Percentiles rank a stretch among this genome's conserved stretches.
phyloP scores from a whole-genome alignment of 495 filamentous ascomycete genomes.

The Podospora comata region DNA sequence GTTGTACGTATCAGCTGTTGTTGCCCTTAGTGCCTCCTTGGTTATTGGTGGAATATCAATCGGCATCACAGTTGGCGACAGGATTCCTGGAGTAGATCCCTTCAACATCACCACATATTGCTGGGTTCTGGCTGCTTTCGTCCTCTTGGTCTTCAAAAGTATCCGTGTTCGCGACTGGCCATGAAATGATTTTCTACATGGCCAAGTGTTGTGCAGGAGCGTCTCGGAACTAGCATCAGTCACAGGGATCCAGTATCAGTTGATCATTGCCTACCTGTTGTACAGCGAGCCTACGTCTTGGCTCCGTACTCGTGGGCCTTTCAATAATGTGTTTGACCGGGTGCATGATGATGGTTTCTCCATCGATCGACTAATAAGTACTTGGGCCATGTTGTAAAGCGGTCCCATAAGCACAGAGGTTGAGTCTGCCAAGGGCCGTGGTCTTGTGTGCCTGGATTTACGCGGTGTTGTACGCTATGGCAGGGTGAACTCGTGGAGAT shows the following conservation, averaged over 20 bases:
- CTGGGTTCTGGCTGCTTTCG: conserved; percentile 35
- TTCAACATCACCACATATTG: conserved; percentile 36
- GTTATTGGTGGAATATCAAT: conserved; percentile 19
- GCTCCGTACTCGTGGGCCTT: conserved; percentile 30
- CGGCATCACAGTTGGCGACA: conserved; percentile 23
- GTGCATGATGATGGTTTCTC: conserved; percentile 31
- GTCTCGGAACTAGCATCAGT: conserved; percentile 32
- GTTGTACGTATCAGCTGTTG: conserved; percentile 1
- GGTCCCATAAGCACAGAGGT: conserved; percentile 33
- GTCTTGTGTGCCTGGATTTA: background rate
- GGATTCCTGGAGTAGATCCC: conserved; percentile 36
- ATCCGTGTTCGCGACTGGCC: conserved; percentile 30
- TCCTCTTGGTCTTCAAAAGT: conserved; percentile 33
- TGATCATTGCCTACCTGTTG: conserved; percentile 33
- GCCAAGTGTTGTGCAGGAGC: conserved; percentile 26
- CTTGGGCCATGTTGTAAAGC: conserved; percentile 26
- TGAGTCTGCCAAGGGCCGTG: background rate
- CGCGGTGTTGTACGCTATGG: background rate
- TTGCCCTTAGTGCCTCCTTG: background rate
- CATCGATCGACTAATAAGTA: conserved; percentile 30
- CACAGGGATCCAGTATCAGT: conserved; percentile 31
- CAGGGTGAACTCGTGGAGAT: background rate
- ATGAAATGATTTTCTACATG: conserved; percentile 34
- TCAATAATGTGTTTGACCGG: conserved; percentile 27
- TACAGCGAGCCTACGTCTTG: conserved; percentile 23